phyloP scores from a whole-genome alignment of 768 basidiomycete species.

The Pisolithus marmoratus region DNA sequence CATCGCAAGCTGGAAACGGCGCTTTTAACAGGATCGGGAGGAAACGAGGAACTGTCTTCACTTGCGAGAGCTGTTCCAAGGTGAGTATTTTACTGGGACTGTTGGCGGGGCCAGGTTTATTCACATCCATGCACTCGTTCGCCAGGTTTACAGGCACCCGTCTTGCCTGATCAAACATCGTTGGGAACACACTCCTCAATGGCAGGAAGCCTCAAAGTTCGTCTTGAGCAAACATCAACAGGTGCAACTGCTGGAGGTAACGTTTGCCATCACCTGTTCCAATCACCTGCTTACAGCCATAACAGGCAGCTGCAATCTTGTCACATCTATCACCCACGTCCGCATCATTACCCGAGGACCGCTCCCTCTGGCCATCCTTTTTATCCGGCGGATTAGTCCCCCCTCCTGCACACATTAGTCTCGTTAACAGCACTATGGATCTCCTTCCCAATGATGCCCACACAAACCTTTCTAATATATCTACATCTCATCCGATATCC shows the following conservation, averaged over 20 bases:
- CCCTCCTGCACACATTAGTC: constrained; percentile 30
- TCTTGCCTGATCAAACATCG: constrained; percentile 96
- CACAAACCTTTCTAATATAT: constrained; percentile 10
- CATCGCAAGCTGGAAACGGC: constrained; percentile 9
- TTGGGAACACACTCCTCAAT: constrained; percentile 96
- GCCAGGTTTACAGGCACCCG: constrained; percentile 82
- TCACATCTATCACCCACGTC: constrained; percentile 72
- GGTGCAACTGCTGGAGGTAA: constrained; percentile 89
- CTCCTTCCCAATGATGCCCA: constrained; percentile 12
- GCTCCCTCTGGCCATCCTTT: constrained; percentile 87
- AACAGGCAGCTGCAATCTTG: constrained; percentile 88
- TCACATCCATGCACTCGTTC: constrained; percentile 2
- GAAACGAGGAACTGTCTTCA: constrained; percentile 82
- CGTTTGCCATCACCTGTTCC: background rate
- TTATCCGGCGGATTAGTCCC: constrained; percentile 67
- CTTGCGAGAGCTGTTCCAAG: constrained; percentile 94
- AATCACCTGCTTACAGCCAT: constrained; percentile 4
- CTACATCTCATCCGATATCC: constrained; percentile 30
- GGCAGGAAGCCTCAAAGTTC: constrained; percentile 89
- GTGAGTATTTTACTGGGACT: constrained; percentile 31
- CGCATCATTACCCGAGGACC: constrained; percentile 84
- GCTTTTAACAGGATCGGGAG: constrained; percentile 41
- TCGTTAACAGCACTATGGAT: background rate
- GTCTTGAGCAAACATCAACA: constrained; percentile 95
- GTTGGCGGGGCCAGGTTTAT: constrained; percentile 5